A percentile compares a stretch with the other conserved stretches of the same genome.
phyloP scores from a whole-genome alignment of 495 filamentous ascomycete genomes.

The Daldinia caldariorum region DNA sequence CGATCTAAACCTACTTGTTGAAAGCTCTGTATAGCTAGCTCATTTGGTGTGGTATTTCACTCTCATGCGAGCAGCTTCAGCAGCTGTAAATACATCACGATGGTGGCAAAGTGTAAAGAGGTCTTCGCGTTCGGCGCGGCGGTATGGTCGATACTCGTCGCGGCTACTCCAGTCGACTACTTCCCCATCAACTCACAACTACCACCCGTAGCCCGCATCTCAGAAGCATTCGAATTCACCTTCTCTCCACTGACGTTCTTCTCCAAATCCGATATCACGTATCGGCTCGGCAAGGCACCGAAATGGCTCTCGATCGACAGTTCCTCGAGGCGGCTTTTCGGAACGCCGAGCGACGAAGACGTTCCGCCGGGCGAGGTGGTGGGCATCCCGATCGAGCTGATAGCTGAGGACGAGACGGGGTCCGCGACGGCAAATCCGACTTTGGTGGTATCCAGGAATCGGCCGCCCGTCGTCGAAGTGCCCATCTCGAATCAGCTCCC shows the following conservation, averaged over 20 bases:
- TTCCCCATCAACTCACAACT: slow-evolving; percentile 82
- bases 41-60: slow-evolving; percentile 2
- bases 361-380: slow-evolving; percentile 59
- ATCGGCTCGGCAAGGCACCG: slow-evolving; percentile 69
- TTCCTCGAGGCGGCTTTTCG: slow-evolving; percentile 67
- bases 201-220: slow-evolving; percentile 75
- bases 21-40: slow-evolving; percentile 3
- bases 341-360: slow-evolving; percentile 68
- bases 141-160: slow-evolving; percentile 14
- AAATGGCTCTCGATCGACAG: slow-evolving; percentile 76
- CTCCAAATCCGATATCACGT: slow-evolving; percentile 63
- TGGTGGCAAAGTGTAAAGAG: slow-evolving; percentile 28
- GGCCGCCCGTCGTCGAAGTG: slow-evolving; percentile 48
- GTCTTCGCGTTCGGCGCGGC: slow-evolving; percentile 24
- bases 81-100: slow-evolving; percentile 32
- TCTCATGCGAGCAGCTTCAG: slow-evolving; percentile 25
- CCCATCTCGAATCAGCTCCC: slow-evolving; percentile 52
- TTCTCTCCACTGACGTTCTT: slow-evolving; percentile 76
- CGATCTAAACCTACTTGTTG: slow-evolving; percentile 12
- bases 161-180: slow-evolving; percentile 56
- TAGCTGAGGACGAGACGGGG: slow-evolving; percentile 69
- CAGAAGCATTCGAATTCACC: slow-evolving; percentile 69
- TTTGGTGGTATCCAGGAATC: slow-evolving; percentile 67
- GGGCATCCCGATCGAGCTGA: slow-evolving; percentile 63
- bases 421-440: slow-evolving; percentile 67